These are phyloP conservation scores for Ramularia collo-cygni DNA, from an alignment of 2,329 filamentous ascomycete species.

Conservation along the genomic window DNA sequence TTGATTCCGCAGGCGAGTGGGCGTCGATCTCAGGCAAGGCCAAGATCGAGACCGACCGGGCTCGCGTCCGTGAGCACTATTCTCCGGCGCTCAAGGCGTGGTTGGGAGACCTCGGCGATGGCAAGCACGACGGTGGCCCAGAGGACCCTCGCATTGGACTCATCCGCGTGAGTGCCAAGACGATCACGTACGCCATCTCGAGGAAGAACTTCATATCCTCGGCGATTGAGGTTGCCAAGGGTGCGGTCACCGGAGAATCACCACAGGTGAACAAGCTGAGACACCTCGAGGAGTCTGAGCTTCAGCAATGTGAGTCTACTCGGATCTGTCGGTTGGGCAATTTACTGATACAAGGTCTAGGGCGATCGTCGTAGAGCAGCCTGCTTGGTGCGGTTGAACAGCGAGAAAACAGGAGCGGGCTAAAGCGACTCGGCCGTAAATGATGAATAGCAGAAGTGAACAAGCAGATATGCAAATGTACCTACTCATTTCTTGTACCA, in stretches of 20 bases:
- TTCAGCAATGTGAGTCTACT: conserved; percentile 48
- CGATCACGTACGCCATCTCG: conserved; percentile 62
- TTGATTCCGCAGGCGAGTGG: conserved; percentile 67
- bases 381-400: not conserved
- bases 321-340: not conserved
- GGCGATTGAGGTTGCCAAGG: conserved; percentile 66
- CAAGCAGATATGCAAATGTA: too few species aligned
- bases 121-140: conserved; percentile 72
- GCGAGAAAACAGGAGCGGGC: not conserved
- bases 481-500: too few species aligned
- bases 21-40: conserved; percentile 74
- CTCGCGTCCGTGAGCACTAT: conserved; percentile 67
- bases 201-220: conserved; percentile 58
- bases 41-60: conserved; percentile 61
- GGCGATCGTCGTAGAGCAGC: conserved; percentile 1
- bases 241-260: conserved; percentile 63
- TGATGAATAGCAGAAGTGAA: too few species aligned
- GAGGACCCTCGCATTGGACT: conserved; percentile 76
- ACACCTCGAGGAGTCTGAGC: conserved; percentile 61
- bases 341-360: not conserved
- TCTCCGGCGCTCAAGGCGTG: conserved; percentile 68
- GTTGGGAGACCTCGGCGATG: conserved; percentile 79
- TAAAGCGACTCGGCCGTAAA: not conserved
- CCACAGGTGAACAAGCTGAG: conserved; percentile 69
- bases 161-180: conserved; percentile 67